These are phyloP conservation scores for Peronosclerospora sorghi DNA, from an alignment of 352 stramenopile species.

Conservation along the genomic window DNA sequence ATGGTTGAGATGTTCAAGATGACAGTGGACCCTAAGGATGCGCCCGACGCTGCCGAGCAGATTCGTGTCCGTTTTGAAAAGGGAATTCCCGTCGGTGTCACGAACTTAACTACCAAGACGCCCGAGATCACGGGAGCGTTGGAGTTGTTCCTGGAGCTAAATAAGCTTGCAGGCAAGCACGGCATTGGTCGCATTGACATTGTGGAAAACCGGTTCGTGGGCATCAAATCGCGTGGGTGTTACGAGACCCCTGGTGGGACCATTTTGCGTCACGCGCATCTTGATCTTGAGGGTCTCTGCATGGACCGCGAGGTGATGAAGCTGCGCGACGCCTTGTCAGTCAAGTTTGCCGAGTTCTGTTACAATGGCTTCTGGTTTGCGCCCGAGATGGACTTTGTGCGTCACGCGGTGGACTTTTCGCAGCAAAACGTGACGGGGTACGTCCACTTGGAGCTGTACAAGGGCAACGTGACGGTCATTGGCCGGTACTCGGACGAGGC, in stretches of 20 bases:
- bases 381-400: constrained; percentile 98
- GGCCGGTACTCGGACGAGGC: constrained; percentile 88
- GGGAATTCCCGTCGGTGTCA: constrained; percentile 88
- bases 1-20: constrained; percentile 98
- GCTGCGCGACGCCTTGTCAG: constrained; percentile 85
- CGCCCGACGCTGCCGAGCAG: constrained; percentile 83
- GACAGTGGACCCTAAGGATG: constrained; percentile 91
- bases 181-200: constrained; percentile 97
- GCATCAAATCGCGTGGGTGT: constrained; percentile 98
- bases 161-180: constrained; percentile 94
- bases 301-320: constrained; percentile 96
- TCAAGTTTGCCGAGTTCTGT: constrained; percentile 95
- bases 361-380: constrained; percentile 99
- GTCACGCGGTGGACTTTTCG: constrained; percentile 89
- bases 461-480: constrained; percentile 94
- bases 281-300: constrained; percentile 91
- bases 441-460: constrained; percentile 95
- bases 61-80: constrained; percentile 94
- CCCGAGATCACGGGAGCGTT: constrained; percentile 87
- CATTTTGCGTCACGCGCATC: constrained; percentile 80
- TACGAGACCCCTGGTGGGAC: constrained; percentile 98
- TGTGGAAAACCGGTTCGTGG: constrained; percentile 99
- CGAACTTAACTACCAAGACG: constrained; percentile 82
- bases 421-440: constrained; percentile 92
- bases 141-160: constrained; percentile 95